These are phyloP conservation scores for Pyrus hybrid DNA, from an alignment of 331 rosid species.

Conservation along the genomic window DNA sequence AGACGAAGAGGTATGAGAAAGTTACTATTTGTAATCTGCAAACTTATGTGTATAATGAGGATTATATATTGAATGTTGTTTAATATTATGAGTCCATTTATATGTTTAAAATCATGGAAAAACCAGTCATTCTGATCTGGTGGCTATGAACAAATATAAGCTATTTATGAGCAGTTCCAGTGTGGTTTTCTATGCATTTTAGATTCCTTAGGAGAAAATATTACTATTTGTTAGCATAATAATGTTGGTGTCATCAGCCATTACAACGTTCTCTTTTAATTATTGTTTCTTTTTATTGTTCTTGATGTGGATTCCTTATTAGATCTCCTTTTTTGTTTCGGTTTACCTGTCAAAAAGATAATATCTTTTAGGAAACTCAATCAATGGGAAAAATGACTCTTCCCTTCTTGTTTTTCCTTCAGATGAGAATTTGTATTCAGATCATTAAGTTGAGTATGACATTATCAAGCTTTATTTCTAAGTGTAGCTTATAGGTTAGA, in stretches of 20 bases:
- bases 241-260: not conserved
- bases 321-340: not conserved
- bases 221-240: not conserved
- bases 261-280: not conserved
- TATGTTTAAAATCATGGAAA: not conserved
- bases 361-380: not conserved
- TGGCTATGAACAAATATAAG: not conserved
- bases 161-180: not conserved
- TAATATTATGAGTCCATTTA: not conserved
- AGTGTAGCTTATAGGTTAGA: not conserved
- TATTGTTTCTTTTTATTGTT: not conserved
- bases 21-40: not conserved
- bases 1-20: constrained; percentile 40
- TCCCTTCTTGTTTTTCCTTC: not conserved
- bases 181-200: not conserved
- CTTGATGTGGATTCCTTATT: not conserved
- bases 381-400: not conserved
- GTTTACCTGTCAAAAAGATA: not conserved
- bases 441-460: not conserved
- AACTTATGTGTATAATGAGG: not conserved
- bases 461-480: not conserved
- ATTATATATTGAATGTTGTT: not conserved
- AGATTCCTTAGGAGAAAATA: not conserved
- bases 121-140: not conserved
- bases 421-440: not conserved